Conservation (phyloP, 164 flowering plant genomes). For the Vitis cinerea region DNA sequence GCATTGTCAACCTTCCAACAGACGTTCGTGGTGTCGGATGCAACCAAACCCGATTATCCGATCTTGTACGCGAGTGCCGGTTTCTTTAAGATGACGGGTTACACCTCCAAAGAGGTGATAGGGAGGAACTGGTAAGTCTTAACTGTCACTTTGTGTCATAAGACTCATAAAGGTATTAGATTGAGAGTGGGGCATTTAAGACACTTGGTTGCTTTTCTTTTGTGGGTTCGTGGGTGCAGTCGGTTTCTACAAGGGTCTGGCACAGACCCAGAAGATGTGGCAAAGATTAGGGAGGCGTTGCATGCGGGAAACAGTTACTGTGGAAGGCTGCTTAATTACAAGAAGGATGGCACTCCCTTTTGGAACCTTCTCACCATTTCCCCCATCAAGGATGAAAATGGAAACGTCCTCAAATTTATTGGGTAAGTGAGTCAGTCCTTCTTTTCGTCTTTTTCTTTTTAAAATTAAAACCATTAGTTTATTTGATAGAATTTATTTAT, state of each 20-base stretch:
- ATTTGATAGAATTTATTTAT: neutral
- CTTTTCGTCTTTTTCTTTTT: neutral
- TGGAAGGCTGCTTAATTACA: slow-evolving; percentile 88
- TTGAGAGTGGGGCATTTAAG: neutral
- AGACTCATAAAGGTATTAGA: slow-evolving; percentile 9
- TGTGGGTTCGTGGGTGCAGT: slow-evolving; percentile 32
- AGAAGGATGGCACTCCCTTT: slow-evolving; percentile 93
- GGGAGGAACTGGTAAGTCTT: slow-evolving; percentile 82
- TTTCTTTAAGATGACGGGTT: slow-evolving; percentile 98
- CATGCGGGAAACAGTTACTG: slow-evolving; percentile 64
- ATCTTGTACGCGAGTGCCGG: slow-evolving; percentile 97
- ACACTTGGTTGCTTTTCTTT: neutral
- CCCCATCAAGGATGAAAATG: slow-evolving; percentile 90
- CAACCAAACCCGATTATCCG: slow-evolving; percentile 83
- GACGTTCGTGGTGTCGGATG: slow-evolving; percentile 96
- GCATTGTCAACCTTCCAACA: slow-evolving; percentile 92
- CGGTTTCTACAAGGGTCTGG: slow-evolving; percentile 93
- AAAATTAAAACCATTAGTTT: neutral
- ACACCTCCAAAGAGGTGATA: slow-evolving; percentile 83
- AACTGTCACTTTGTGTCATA: slow-evolving; percentile 2
- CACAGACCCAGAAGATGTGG: slow-evolving; percentile 78
- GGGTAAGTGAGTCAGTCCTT: slow-evolving; percentile 54
- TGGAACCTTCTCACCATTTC: slow-evolving; percentile 98
- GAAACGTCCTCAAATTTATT: slow-evolving; percentile 83
- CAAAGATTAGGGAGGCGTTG: slow-evolving; percentile 72